Evolutionary conservation across 305 asterid species (phyloP).

Genomic region (Euphrasia arctica): DNA sequence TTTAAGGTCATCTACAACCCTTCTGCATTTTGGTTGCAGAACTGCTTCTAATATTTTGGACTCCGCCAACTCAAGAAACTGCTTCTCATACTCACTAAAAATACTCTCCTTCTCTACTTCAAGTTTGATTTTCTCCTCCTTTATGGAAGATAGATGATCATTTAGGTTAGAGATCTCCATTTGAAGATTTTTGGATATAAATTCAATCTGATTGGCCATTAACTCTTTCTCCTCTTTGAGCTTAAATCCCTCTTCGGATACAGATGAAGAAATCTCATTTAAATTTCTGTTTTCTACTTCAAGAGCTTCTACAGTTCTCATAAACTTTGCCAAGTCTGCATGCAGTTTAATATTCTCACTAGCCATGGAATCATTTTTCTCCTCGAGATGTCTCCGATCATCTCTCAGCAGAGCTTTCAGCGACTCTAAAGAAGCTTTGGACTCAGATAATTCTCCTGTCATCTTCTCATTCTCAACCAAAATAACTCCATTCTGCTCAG

Average conservation of each 20-base stretch:
- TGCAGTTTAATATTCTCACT: slow-evolving; percentile 51
- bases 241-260: slow-evolving; percentile 50
- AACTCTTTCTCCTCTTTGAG: slow-evolving; percentile 51
- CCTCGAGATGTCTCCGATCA: slow-evolving; percentile 49
- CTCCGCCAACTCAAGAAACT: slow-evolving; percentile 43
- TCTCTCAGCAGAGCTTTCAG: slow-evolving; percentile 45
- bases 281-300: slow-evolving; percentile 46
- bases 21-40: slow-evolving; percentile 48
- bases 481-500: slow-evolving; percentile 43
- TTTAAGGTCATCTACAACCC: slow-evolving; percentile 49
- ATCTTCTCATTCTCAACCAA: slow-evolving; percentile 54
- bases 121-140: slow-evolving; percentile 51
- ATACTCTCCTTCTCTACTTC: slow-evolving; percentile 51
- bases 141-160: slow-evolving; percentile 34
- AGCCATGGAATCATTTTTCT: slow-evolving; percentile 49
- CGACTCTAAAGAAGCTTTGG: slow-evolving; percentile 47
- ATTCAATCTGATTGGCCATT: slow-evolving; percentile 40
- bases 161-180: slow-evolving; percentile 48
- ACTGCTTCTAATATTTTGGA: slow-evolving; percentile 37
- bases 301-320: slow-evolving; percentile 49
- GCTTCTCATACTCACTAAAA: slow-evolving; percentile 46
- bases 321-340: slow-evolving; percentile 46
- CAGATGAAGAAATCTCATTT: slow-evolving; percentile 37
- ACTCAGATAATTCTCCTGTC: slow-evolving; percentile 47
- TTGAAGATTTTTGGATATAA: slow-evolving; percentile 51